Percentiles rank a stretch among this genome's conserved stretches.
Evolutionary conservation across 345 rosid genomes (phyloP).

Genomic region (Cardamine chenopodiifolia): DNA sequence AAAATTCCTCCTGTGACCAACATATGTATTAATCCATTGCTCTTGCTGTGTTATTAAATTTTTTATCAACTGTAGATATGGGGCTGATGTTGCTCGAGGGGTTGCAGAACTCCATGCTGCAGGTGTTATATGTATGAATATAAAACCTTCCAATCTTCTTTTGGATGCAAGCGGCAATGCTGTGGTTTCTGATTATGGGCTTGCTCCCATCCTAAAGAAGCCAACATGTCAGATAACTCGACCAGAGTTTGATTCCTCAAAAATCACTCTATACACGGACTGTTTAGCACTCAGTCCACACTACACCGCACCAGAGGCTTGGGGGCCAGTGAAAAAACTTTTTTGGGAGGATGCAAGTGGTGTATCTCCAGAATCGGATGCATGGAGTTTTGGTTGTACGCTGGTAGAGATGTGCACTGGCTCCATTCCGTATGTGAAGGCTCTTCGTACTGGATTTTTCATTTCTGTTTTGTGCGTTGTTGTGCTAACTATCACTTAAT

Average conservation of each 20-base stretch:
- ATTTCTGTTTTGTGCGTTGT: constrained; percentile 11
- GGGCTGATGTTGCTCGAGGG: constrained; percentile 91
- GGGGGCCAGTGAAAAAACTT: constrained; percentile 95
- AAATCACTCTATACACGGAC: constrained; percentile 78
- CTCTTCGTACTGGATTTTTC: constrained; percentile 19
- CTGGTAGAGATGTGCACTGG: constrained; percentile 99
- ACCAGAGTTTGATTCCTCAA: constrained; percentile 63
- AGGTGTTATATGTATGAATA: constrained; percentile 92
- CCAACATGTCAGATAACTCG: constrained; percentile 74
- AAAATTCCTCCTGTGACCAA: constrained; percentile 20
- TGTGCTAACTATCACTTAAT: constrained; percentile 24
- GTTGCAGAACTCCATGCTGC: constrained; percentile 98
- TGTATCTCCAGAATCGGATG: constrained; percentile 89
- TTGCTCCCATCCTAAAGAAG: constrained; percentile 88
- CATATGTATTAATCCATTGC: constrained; percentile 9
- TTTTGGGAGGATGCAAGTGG: constrained; percentile 96
- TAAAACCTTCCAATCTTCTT: constrained; percentile 96
- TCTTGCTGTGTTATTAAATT: constrained; percentile 36
- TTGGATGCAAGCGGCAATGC: constrained; percentile 80
- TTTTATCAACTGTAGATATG: constrained; percentile 68
- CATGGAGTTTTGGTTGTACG: constrained; percentile 99
- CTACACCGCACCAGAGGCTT: constrained; percentile 95
- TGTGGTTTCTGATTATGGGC: constrained; percentile 93
- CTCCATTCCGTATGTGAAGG: constrained; percentile 81
- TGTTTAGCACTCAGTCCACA: constrained; percentile 86